Conservation (phyloP, 2,329 filamentous ascomycete genomes). For the Colletotrichum sp. region DNA sequence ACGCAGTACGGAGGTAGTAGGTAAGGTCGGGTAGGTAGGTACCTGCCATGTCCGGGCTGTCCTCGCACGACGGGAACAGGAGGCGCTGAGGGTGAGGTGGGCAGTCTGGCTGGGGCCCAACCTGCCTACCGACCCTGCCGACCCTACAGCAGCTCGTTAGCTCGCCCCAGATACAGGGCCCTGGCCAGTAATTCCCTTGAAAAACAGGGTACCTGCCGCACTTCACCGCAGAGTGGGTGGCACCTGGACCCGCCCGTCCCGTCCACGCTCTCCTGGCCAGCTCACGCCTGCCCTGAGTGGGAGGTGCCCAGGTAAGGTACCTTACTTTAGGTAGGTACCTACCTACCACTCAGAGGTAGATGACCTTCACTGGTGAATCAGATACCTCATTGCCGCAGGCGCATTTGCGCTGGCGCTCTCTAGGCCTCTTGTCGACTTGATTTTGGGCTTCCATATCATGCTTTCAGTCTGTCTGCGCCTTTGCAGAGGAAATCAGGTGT, state of each 20-base stretch:
- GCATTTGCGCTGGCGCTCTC: conserved; percentile 8
- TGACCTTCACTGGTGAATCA: background rate
- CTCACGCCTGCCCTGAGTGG: background rate
- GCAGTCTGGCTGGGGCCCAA: background rate
- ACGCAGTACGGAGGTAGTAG: too few species aligned
- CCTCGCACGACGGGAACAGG: background rate
- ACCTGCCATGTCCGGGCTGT: background rate
- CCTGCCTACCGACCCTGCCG: background rate
- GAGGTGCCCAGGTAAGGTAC: background rate
- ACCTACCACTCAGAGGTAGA: background rate
- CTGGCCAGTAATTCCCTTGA: conserved; percentile 2
- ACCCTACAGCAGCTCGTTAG: conserved; percentile 5
- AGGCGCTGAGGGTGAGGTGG: background rate
- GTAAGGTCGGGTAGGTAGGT: background rate
- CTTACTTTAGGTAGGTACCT: background rate
- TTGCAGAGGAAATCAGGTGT: background rate
- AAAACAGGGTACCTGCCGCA: background rate
- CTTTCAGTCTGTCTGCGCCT: background rate
- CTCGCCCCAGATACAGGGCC: conserved; percentile 13
- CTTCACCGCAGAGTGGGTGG: conserved; percentile 17
- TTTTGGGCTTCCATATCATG: background rate
- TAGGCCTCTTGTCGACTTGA: background rate
- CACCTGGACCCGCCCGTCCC: conserved; percentile 17
- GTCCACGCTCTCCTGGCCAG: conserved; percentile 1
- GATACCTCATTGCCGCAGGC: conserved; percentile 13